Base-by-base conservation (phyloP, 129 eudicot species). In the Tagetes patula region DNA sequence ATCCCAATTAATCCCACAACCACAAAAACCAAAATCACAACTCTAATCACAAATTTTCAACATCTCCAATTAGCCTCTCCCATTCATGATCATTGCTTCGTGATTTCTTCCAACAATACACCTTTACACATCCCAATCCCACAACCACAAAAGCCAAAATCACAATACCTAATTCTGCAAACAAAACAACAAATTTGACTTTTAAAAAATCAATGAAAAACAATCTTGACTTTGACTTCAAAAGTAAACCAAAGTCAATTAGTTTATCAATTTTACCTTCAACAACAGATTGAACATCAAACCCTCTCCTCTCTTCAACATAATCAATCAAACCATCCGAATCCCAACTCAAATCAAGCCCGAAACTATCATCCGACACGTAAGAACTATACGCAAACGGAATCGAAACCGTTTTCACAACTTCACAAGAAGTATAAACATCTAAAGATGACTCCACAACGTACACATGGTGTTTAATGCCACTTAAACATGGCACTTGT, bases 341-440 rank as follows among this genome's bases (percentile, higher is more conserved):
- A 36, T 77, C 77, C 91, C 91, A 86, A 8, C 80, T 83, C 62
- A 86, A 80, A 66, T 79, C 85, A 20, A 86, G 91, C 12, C 91
- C 91, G 54, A 86, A 86, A 75, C 85, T 86, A 27, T 80, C 80
- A 74, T 81, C 91, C 34, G 85, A 77, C 7, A 80, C 46, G 77
- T 83, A 83, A 56, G 83, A 77, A 80, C 79, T 74, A 39, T 86
- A 86, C 45, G 82, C 70, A 46, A 86, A 86, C 0, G 91, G 91
- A 36, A 86, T 83, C 20, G 64, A 67, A 0, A 86, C 82, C 1
- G 80, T 80, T 71, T 77, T 86, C 60, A 83, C 71, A 3, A n/a
- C 10, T n/a, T 32, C 30, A 64, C 91, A 86, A 74, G 73, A 83
- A 66, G 9, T 40, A 4, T 85, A 85, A 12, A 71, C 66, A 2